Conservation (phyloP, 2,329 filamentous ascomycete genomes). For the Trichophyton verrucosum region DNA sequence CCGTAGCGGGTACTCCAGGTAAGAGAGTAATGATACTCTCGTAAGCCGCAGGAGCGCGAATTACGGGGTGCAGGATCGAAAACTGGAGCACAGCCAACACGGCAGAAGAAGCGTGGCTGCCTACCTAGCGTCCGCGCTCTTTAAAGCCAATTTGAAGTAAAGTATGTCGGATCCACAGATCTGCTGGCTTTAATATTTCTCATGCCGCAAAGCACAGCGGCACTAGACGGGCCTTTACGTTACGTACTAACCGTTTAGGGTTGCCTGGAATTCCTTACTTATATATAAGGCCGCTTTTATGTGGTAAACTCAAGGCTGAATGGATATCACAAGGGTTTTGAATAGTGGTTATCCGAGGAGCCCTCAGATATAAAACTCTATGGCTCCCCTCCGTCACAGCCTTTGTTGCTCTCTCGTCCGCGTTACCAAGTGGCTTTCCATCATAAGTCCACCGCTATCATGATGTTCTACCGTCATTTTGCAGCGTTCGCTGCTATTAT, state of each 20-base stretch:
- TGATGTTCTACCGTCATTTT: background rate
- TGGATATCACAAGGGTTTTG: background rate
- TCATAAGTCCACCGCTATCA: background rate
- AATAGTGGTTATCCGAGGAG: background rate
- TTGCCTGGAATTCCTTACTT: background rate
- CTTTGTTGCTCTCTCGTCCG: background rate
- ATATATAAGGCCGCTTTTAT: background rate
- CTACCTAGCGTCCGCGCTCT: background rate
- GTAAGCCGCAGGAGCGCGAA: background rate
- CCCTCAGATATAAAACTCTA: background rate
- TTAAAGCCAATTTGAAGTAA: background rate
- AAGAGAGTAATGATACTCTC: background rate
- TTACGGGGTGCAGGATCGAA: background rate
- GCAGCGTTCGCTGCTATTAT: background rate
- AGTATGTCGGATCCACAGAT: background rate
- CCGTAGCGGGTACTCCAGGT: background rate
- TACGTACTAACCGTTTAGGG: background rate
- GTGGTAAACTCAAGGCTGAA: background rate
- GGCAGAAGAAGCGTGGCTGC: background rate
- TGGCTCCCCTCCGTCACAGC: background rate
- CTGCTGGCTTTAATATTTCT: background rate
- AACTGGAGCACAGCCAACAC: background rate
- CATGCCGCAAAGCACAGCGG: background rate
- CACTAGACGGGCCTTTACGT: background rate
- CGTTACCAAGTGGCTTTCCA: background rate